Base-by-base conservation (phyloP, 2,329 filamentous ascomycete species). In the Fusarium keratoplasticum region DNA sequence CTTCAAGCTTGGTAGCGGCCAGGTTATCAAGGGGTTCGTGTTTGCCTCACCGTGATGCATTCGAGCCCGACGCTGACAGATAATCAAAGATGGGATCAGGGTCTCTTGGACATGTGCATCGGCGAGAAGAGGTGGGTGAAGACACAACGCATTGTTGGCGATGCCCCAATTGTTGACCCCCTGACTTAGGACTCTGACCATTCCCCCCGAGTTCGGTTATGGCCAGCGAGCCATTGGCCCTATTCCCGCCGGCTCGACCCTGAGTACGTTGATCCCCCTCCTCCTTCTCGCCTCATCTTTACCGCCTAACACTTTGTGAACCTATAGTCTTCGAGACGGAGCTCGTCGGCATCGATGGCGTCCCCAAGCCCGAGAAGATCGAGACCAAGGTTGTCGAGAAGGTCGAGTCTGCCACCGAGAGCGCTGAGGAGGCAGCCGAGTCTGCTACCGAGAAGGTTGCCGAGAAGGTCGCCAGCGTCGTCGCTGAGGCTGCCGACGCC, bases 31-130 rank as follows among this genome's bases (percentile, higher is more conserved):
- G 86, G 96, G 96, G 92, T 94, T 81, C 79, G 90, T 71, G 25
- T 63, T 61, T 50, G 54, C 50, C 40, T 70, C 29, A 38, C 63
- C 33, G 54, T 36, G 33, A 67, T 64, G 42, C 27, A 68, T 66
- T 54, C 58, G 54, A 64, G 57, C 50, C 64, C 27, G 58, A 76
- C 38, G 60, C 72, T 78, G 52, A 81, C 69, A 67, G 40, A 62
- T 52, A 31, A 44, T 60, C 58, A 71, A 94, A 47, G 92, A 80
- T 98, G 95, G 96, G 96, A 98, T 79, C 84, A 97, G 81, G 96
- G 96, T 59, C 89, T 98, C 42, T 78, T 96, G 63, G 94, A 94
- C 80, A 98, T 98, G 95, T 98, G 96, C 84, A 93, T 97, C 77
- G 96, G 96, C 72, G 96, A 98, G 88, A 96, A 95, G 88, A 90